Evolutionary conservation across 441 rosid species (phyloP).

Genomic region (Raphanus hybrid): DNA sequence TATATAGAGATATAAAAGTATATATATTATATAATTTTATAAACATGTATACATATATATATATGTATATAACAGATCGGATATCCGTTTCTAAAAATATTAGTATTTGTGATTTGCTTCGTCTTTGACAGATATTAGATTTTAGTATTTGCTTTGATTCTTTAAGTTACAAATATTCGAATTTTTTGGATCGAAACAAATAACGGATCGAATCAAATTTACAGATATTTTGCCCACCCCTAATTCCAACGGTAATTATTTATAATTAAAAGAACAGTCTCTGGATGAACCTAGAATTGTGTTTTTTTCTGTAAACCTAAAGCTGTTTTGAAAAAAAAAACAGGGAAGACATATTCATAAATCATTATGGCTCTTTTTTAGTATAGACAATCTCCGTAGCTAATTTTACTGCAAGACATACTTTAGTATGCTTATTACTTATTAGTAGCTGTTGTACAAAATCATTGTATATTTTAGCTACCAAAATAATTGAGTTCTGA

Average conservation of each 20-base stretch:
- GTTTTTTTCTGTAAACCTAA: background rate
- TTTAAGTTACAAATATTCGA: no score
- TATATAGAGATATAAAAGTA: no score
- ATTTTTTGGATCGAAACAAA: no score
- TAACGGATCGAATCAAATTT: no score
- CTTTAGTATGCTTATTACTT: background rate
- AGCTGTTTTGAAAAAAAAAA: background rate
- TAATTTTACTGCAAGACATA: conserved; percentile 5
- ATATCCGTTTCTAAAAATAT: no score
- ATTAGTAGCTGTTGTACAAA: background rate
- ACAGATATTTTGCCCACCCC: background rate
- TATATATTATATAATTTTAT: no score
- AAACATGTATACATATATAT: no score
- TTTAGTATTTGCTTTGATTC: no score
- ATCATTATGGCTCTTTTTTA: background rate
- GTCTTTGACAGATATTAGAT: no score
- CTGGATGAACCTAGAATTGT: background rate
- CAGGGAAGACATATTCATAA: background rate
- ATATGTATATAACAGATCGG: no score
- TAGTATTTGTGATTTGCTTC: no score
- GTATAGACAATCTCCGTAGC: background rate
- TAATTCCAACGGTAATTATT: background rate
- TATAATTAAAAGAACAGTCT: background rate
- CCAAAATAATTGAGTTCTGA: conserved; percentile 10
- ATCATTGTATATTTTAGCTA: conserved; percentile 18